Evolutionary conservation across 805 yeast species (phyloP), one percentile per base, ranked within the genome.

Genomic region (Schwanniomyces yamadae): DNA sequence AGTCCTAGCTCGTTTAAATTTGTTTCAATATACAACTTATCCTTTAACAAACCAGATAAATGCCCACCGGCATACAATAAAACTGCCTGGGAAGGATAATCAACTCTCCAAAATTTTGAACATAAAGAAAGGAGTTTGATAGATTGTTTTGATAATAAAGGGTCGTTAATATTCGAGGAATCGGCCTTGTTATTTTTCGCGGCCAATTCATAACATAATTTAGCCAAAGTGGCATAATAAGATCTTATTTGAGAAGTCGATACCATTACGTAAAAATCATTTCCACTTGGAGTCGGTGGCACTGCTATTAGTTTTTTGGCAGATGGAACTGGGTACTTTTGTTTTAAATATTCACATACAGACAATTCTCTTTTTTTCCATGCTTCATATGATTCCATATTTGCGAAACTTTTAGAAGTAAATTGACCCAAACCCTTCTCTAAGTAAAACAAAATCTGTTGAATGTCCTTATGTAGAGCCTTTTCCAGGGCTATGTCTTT

Each of bases 41-140:
- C 71, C 24, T 52, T 48, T 34, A 65, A 36, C 14, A 56, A 36
- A 3, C 66, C 64, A 4, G 61, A 40, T 25, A 57, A 41, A 39
- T 64, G 69, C 9, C 63, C 62, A 1, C 83, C 81, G 4, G 78
- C 71, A 36, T 71, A 76, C 5, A 80, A 40, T 6, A 76, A 46
- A 0, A 73, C 65, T 0, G 78, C 73, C 32, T 74, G 59, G 0
- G 85, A 65, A 0, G 78, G 61, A 5, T 54, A 55, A 40, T 71
- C 73, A 4, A 82, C 54, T 39, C 84, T 61, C 93, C 93, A 84
- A 35, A 75, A 63, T 26, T 62, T 66, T 5, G 77, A 61, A 36
- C 77, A 73, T 11, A 66, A 54, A 1, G 51, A 55, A 3, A 82
- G 47, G 9, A 82, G 53, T 29, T 63, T 66, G 6, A 58, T 52